Base-by-base conservation (phyloP, 2,329 filamentous ascomycete genomes). In the Hymenotorrendiella dingleyae region DNA sequence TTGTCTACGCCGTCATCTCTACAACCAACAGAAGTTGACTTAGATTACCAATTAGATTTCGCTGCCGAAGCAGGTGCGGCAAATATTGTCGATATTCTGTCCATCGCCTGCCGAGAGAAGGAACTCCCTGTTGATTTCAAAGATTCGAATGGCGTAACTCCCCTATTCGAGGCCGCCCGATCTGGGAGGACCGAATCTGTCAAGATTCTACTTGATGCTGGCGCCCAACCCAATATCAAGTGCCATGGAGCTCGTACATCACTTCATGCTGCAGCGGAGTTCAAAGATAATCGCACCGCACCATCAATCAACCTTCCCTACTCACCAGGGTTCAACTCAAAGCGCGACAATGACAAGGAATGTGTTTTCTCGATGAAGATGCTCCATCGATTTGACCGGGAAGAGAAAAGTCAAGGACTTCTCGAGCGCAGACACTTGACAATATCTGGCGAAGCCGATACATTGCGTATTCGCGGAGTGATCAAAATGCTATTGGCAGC, bases 211-310 rank as follows among this genome's bases (percentile, higher is more conserved):
- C 8, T 43, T 11, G 16, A 32, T 16, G 19, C 20, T 4, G 35
- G 28, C 16, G 41, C 41, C n/a, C 19, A 27, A 10, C 34, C 33
- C 19, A 84, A 56, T 84, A 80, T n/a, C 16, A 19, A 24, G 10
- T 34, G 38, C 22, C 32, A 33, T 17, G 6, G 17, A 11, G 30
- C 21, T n/a, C 12, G 10, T 14, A 35, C 39, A 5, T 14, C 39
- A 17, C 21, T 36, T 8, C 16, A 81, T 80, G 81, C 1, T 69
- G 84, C 12, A 79, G 74, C 60, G 78, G 84, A 74, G 78, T n/a
- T n/a, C n/a, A n/a, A n/a, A n/a, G n/a, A n/a, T n/a, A n/a, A n/a
- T n/a, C n/a, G n/a, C n/a, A n/a, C n/a, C n/a, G n/a, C n/a, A n/a
- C n/a, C n/a, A n/a, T n/a, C n/a, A n/a, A n/a, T n/a, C n/a, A n/a